Base-by-base conservation (phyloP, 2,329 filamentous ascomycete species). In the Myriosclerotinia duriaeana region DNA sequence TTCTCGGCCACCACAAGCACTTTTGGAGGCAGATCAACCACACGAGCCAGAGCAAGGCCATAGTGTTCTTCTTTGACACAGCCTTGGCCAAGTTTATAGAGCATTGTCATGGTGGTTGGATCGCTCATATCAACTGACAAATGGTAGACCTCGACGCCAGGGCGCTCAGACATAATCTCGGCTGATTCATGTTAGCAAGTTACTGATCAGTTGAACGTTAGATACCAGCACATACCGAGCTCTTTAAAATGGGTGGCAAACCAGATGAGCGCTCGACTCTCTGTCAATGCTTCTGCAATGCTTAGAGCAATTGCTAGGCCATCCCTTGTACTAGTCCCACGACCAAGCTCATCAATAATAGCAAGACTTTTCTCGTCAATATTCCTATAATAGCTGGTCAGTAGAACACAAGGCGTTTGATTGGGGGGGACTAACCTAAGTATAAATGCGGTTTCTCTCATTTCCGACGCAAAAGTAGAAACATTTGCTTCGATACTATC, bases 371-470 rank as follows among this genome's bases (percentile, higher is more conserved):
- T 85, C 8, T 83, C 82, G 70, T 93, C 89, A 66, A 97, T 86
- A 74, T 97, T 96, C 63, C 85, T 84, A 44, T 11, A 38, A 40
- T 8, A n/a, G 11, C 22, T 42, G 22, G 44, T 66, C 22, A 69
- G 58, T 20, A 67, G 30, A 14, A 42, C 6, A 61, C 5, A 38
- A 50, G 9, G 3, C 15, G 38, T 14, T 26, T 26, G 26, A 3
- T 2, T 2, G 26, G 26, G 26, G 26, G 26, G 22, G 2, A 38
- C 48, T 1, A 74, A 82, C 82, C 87, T 85, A 1, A 98, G 79
- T 65, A 99, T 97, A 76, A 96, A 97, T 0, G 93, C 92, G 80
- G 94, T 96, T 74, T 98, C 95, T 53, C 92, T 85, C 95, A 99
- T 98, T 77, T 99, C 95, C 0, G 92, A 85, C 0, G 93, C 92